A percentile compares a stretch with the other conserved stretches of the same genome.
Evolutionary conservation across 2,329 filamentous ascomycete species (phyloP).

Genomic region (Calycina herbarum): DNA sequence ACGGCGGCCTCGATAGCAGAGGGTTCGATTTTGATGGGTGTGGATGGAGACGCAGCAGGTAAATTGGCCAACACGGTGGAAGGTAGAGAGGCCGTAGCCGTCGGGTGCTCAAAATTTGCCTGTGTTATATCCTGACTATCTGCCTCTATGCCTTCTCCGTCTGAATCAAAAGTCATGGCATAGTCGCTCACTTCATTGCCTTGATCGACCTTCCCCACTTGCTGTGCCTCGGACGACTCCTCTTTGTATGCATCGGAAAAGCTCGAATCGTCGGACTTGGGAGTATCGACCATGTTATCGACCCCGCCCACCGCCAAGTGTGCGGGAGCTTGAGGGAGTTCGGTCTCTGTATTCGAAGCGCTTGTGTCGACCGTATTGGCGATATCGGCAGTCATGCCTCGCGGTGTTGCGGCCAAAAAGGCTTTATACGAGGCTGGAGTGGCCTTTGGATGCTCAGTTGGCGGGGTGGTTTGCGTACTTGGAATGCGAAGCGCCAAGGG

Average conservation of each 20-base stretch:
- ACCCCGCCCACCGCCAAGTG: neutral
- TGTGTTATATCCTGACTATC: conserved; percentile 38
- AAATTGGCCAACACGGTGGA: conserved; percentile 27
- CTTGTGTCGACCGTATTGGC: neutral
- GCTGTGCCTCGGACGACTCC: conserved; percentile 27
- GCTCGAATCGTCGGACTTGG: conserved; percentile 33
- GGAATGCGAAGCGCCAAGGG: neutral
- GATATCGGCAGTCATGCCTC: conserved; percentile 1
- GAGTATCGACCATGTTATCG: neutral
- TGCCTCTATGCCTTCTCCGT: conserved; percentile 32
- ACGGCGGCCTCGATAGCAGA: conserved; percentile 21
- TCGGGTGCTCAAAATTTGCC: conserved; percentile 33
- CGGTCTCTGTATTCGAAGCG: neutral
- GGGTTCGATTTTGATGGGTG: conserved; percentile 23
- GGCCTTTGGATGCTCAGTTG: neutral
- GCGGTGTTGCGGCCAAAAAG: neutral
- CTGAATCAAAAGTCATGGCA: conserved; percentile 41
- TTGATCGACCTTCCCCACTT: conserved; percentile 22
- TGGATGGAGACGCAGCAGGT: conserved; percentile 19
- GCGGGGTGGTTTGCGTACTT: neutral
- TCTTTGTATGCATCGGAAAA: conserved; percentile 40
- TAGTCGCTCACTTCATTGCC: conserved; percentile 37
- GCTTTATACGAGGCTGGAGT: neutral
- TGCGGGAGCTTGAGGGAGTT: neutral
- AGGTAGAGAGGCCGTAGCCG: conserved; percentile 25